Conservation (phyloP, 768 basidiomycete species). For the Leccinum broughii region DNA sequence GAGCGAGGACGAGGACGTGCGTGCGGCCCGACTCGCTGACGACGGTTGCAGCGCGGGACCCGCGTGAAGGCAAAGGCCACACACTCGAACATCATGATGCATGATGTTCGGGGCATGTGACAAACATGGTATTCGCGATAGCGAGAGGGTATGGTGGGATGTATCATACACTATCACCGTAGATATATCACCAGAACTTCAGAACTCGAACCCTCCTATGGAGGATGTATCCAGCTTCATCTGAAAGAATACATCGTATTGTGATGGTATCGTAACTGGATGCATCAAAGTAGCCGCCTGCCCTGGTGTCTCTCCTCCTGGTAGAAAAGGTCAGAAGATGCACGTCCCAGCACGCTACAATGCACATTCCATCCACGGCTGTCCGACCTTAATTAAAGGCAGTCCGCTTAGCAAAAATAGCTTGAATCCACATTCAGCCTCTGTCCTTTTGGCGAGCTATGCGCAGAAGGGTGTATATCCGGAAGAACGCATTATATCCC, state of each 20-base stretch:
- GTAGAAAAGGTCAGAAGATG: conserved; percentile 20
- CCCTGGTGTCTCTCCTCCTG: conserved; percentile 2
- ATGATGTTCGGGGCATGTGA: background rate
- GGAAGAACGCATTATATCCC: conserved; percentile 19
- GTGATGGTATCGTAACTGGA: background rate
- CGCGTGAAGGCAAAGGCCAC: background rate
- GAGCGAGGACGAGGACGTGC: background rate
- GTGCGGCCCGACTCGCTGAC: background rate
- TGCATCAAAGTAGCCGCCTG: background rate
- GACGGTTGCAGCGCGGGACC: background rate
- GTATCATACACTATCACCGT: background rate
- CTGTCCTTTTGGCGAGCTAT: conserved; percentile 21
- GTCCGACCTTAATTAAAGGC: conserved; percentile 21
- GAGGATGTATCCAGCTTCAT: background rate
- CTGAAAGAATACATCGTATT: background rate
- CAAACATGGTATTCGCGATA: background rate
- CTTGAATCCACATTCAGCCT: conserved; percentile 12
- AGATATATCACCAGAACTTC: background rate
- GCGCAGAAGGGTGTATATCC: conserved; percentile 28
- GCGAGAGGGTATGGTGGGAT: background rate
- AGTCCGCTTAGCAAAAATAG: conserved; percentile 14
- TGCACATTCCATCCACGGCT: conserved; percentile 11
- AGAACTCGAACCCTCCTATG: background rate
- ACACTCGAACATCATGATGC: background rate
- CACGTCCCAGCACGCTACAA: conserved; percentile 12